phyloP scores from a whole-genome alignment of 768 basidiomycete species.

The Phlebiopsis gigantea region DNA sequence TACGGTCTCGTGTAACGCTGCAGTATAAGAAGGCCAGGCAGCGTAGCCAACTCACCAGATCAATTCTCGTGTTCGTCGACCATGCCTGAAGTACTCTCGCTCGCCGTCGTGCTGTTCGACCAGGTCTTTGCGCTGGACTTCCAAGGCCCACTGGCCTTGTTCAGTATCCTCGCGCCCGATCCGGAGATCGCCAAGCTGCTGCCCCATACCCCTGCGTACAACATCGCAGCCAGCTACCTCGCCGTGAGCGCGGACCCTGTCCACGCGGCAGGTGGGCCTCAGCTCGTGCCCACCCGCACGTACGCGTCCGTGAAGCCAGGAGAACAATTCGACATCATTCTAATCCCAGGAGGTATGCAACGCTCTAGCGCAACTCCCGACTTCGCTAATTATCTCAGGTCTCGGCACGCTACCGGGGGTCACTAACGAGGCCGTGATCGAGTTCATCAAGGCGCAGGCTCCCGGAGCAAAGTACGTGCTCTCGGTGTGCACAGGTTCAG shows the following conservation, averaged over 20 bases:
- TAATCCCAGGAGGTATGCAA: conserved; percentile 13
- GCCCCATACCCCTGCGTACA: conserved; percentile 7
- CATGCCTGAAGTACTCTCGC: no score
- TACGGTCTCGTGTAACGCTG: no score
- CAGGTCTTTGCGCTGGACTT: no score
- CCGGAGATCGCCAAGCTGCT: no score
- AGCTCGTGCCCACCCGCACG: conserved; percentile 8
- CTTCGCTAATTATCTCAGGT: no score
- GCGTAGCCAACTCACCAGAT: no score
- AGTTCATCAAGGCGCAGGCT: conserved; percentile 8
- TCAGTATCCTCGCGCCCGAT: no score
- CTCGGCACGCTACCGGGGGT: neutral
- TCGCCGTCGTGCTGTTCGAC: no score
- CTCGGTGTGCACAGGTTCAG: conserved; percentile 22
- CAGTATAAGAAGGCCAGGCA: no score
- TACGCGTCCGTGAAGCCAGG: conserved; percentile 5
- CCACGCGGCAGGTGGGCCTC: conserved; percentile 16
- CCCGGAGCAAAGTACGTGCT: conserved; percentile 26
- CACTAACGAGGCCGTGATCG: neutral
- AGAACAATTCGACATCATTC: conserved; percentile 13
- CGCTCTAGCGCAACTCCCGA: no score
- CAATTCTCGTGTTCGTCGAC: no score
- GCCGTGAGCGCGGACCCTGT: conserved; percentile 20
- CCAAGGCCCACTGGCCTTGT: no score
- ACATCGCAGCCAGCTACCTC: conserved; percentile 17